phyloP scores from a whole-genome alignment of 1,139 yeast genomes.

The Taiozyma sp. region DNA sequence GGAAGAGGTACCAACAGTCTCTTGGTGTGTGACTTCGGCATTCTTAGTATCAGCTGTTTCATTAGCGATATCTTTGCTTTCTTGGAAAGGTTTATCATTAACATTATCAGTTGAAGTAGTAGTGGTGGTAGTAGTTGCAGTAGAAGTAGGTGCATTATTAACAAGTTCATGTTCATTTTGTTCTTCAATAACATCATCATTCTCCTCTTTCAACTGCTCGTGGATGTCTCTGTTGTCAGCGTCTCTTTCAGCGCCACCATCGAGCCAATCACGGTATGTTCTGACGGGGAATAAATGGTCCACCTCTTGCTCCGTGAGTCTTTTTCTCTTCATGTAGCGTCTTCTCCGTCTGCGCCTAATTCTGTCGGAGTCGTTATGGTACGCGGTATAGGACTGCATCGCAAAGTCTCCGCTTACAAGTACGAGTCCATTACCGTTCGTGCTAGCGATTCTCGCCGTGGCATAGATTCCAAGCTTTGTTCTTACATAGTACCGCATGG shows the following conservation, averaged over 20 bases:
- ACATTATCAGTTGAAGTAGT: background rate
- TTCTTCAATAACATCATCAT: constrained; percentile 8
- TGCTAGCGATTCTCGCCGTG: constrained; percentile 33
- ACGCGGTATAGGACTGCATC: constrained; percentile 17
- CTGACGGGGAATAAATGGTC: constrained; percentile 62
- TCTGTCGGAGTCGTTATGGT: constrained; percentile 15
- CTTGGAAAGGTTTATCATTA: background rate
- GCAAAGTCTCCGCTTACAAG: constrained; percentile 21
- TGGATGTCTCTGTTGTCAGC: constrained; percentile 22
- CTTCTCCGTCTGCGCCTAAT: constrained; percentile 19
- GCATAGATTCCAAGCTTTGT: constrained; percentile 52
- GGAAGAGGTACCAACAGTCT: background rate
- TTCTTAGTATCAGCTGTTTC: background rate
- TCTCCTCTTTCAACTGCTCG: constrained; percentile 22
- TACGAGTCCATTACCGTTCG: constrained; percentile 15
- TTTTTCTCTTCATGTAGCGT: constrained; percentile 39
- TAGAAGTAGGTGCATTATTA: background rate
- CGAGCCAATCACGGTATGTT: constrained; percentile 57
- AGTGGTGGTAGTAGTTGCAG: background rate
- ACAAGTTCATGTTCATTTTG: background rate
- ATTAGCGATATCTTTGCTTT: background rate
- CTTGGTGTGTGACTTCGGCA: background rate
- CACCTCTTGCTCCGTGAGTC: constrained; percentile 55
- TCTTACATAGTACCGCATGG: constrained; percentile 53
- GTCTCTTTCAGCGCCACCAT: constrained; percentile 35